Conservation (phyloP, 2,329 filamentous ascomycete genomes). For the Aspergillus sp. region DNA sequence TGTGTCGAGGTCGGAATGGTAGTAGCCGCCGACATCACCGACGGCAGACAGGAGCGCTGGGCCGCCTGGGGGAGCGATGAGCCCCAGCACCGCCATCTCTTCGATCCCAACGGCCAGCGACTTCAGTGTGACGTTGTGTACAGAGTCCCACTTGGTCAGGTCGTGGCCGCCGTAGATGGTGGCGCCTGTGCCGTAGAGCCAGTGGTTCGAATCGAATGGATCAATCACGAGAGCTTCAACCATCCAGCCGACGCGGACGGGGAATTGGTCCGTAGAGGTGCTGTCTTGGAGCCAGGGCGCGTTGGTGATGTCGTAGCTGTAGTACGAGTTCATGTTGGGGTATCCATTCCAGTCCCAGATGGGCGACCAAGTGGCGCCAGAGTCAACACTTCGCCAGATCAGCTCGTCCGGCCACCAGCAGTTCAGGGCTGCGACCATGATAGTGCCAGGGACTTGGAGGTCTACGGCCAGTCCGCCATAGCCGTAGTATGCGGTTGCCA, state of each 20-base stretch:
- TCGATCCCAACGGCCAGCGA: conserved; percentile 57
- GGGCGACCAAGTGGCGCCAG: conserved; percentile 53
- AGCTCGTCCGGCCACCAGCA: conserved; percentile 61
- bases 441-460: conserved; percentile 53
- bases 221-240: conserved; percentile 59
- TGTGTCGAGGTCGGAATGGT: conserved; percentile 38
- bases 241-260: conserved; percentile 56
- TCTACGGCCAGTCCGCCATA: conserved; percentile 59
- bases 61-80: conserved; percentile 52
- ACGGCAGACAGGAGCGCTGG: conserved; percentile 54
- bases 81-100: conserved; percentile 51
- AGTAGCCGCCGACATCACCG: conserved; percentile 54
- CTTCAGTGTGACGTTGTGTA: conserved; percentile 49
- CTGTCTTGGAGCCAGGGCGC: conserved; percentile 56
- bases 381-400: conserved; percentile 56
- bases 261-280: conserved; percentile 36
- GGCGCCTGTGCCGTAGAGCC: conserved; percentile 61
- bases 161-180: conserved; percentile 56
- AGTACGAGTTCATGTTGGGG: conserved; percentile 48
- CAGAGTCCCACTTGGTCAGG: conserved; percentile 55
- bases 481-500: conserved; percentile 50
- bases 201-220: conserved; percentile 59
- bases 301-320: conserved; percentile 46
- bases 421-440: conserved; percentile 58
- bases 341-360: conserved; percentile 55